A percentile compares a stretch with the other conserved stretches of the same genome.
Conservation (phyloP, 371 early-diverging fungal genomes). For the Circinella minor region DNA sequence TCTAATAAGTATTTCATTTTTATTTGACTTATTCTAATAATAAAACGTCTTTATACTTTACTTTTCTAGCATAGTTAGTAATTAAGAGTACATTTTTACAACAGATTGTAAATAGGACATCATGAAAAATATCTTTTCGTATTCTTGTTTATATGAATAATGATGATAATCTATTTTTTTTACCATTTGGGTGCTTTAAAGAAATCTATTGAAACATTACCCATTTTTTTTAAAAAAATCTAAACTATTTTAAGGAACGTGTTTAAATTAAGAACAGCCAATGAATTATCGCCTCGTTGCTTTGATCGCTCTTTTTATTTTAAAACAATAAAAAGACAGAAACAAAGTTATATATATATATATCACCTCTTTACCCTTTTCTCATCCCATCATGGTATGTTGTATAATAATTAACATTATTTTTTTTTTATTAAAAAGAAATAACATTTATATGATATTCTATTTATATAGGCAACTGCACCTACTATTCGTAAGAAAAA, state of each 20-base stretch:
- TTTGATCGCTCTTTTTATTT: not conserved
- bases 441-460: not conserved
- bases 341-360: not conserved
- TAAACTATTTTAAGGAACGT: not conserved
- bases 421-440: not conserved
- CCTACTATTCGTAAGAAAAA: slow-evolving; percentile 46
- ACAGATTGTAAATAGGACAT: too few species aligned
- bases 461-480: slow-evolving; percentile 30
- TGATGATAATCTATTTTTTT: too few species aligned
- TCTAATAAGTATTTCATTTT: too few species aligned
- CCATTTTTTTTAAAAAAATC: too few species aligned
- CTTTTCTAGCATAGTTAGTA: too few species aligned
- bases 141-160: too few species aligned
- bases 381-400: slow-evolving; percentile 23
- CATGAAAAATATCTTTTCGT: too few species aligned
- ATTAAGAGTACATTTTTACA: too few species aligned
- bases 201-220: too few species aligned
- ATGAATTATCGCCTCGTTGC: slow-evolving; percentile 5
- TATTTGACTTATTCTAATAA: too few species aligned
- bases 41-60: too few species aligned
- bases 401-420: not conserved
- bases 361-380: slow-evolving; percentile 7
- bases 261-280: not conserved
- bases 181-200: too few species aligned
- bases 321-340: not conserved